Evolutionary conservation across 192 early-diverging fungal genomes (phyloP).

Genomic region (Coemansia sp.): DNA sequence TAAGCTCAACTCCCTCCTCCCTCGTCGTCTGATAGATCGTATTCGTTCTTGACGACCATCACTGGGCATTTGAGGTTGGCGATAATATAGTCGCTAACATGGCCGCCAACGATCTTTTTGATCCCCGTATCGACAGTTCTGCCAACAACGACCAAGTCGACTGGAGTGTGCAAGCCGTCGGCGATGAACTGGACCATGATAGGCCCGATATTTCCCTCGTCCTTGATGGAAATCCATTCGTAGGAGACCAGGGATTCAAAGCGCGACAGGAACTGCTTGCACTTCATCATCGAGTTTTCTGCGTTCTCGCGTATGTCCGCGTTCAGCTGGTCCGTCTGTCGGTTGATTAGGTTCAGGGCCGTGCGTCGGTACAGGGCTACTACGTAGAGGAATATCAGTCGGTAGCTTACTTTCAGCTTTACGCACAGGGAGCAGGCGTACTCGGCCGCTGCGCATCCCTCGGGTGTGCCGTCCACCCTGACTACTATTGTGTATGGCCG

Average conservation of each 20-base stretch:
- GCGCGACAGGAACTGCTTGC: conserved; percentile 56
- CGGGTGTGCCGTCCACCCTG: conserved; percentile 40
- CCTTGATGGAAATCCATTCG: conserved; percentile 58
- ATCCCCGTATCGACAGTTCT: conserved; percentile 24
- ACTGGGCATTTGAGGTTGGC: conserved; percentile 36
- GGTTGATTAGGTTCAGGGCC: conserved; percentile 45
- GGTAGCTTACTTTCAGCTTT: conserved; percentile 53
- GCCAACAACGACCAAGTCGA: conserved; percentile 50
- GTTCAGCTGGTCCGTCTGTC: conserved; percentile 54
- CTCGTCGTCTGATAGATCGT: conserved; percentile 53
- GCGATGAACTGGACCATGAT: conserved; percentile 44
- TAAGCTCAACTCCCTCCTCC: too few species aligned
- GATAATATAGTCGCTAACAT: conserved; percentile 48
- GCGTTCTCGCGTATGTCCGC: conserved; percentile 55
- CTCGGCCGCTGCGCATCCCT: conserved; percentile 53
- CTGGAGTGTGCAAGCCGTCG: conserved; percentile 31
- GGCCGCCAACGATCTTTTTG: conserved; percentile 41
- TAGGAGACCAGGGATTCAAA: conserved; percentile 53
- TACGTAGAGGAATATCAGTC: conserved; percentile 52
- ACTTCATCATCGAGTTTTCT: conserved; percentile 42
- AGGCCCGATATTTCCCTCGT: conserved; percentile 47
- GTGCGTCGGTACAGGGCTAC: conserved; percentile 49
- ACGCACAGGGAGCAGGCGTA: conserved; percentile 52
- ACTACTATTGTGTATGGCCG: conserved; percentile 55
- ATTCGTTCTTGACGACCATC: conserved; percentile 57